Evolutionary conservation across 2,329 filamentous ascomycete genomes (phyloP).

Genomic region (Orbilia blumenaviensis): DNA sequence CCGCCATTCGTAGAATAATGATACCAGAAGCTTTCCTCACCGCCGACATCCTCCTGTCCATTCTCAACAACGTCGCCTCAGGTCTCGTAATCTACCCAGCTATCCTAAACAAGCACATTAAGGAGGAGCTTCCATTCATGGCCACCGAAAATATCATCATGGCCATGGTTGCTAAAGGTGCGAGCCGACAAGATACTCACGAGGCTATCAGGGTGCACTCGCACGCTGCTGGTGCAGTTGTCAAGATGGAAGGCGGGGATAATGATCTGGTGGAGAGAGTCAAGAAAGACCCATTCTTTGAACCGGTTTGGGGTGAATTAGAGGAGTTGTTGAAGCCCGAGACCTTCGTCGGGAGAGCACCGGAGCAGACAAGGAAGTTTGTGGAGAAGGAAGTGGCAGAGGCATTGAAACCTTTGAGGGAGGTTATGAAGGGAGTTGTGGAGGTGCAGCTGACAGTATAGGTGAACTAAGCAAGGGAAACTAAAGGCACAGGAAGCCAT

Average conservation of each 20-base stretch:
- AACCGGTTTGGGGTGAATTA: constrained; percentile 74
- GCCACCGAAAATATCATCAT: constrained; percentile 78
- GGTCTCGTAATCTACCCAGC: constrained; percentile 82
- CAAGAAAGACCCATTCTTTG: constrained; percentile 76
- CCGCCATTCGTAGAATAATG: constrained; percentile 69
- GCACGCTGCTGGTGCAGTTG: constrained; percentile 75
- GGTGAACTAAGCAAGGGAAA: neutral
- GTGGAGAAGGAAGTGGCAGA: constrained; percentile 64
- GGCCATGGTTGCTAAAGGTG: constrained; percentile 76
- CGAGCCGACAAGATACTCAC: constrained; percentile 81
- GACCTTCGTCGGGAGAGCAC: constrained; percentile 68
- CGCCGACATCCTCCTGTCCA: constrained; percentile 74
- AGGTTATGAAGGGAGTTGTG: constrained; percentile 60
- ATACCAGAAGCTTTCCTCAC: constrained; percentile 75
- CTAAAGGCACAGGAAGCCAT: neutral
- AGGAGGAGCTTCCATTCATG: constrained; percentile 87
- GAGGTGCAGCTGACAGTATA: constrained; percentile 62
- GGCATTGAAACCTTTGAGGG: constrained; percentile 63
- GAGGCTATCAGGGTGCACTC: constrained; percentile 85
- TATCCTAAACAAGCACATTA: constrained; percentile 73
- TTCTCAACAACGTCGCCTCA: constrained; percentile 73
- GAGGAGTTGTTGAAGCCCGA: constrained; percentile 73
- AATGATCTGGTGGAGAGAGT: constrained; percentile 88
- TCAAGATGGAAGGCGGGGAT: constrained; percentile 76
- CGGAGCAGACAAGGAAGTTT: constrained; percentile 68